phyloP scores from a whole-genome alignment of 345 rosid genomes.

The Capsella bursapastoris region DNA sequence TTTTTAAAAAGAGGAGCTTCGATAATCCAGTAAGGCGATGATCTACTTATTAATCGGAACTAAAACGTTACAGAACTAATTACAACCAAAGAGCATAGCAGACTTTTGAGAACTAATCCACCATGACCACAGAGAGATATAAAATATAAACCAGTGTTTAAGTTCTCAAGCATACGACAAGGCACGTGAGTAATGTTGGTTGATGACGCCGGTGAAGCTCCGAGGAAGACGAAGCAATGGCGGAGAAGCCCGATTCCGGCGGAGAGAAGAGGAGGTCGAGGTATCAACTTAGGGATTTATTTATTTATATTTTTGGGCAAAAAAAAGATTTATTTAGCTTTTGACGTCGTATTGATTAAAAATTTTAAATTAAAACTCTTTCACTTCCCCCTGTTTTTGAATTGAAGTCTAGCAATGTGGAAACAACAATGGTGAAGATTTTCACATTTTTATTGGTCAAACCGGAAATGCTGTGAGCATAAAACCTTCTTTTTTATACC shows the following conservation, averaged over 20 bases:
- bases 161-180: background rate
- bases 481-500: too few species aligned
- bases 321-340: too few species aligned
- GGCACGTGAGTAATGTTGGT: too few species aligned
- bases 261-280: constrained; percentile 4
- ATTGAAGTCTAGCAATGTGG: too few species aligned
- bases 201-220: background rate
- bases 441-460: too few species aligned
- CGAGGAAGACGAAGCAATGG: background rate
- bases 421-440: too few species aligned
- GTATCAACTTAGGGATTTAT: background rate
- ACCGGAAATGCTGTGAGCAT: too few species aligned
- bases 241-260: background rate
- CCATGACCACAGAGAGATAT: background rate
- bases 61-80: background rate
- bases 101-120: background rate
- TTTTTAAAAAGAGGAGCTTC: background rate
- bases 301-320: too few species aligned
- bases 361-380: too few species aligned
- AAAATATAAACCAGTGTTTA: constrained; percentile 1
- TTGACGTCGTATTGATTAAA: too few species aligned
- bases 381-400: too few species aligned
- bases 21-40: background rate
- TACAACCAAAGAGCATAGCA: background rate
- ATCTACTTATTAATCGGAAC: background rate